phyloP scores from a whole-genome alignment of 192 early-diverging fungal species.

The Allomyces macrogynus region DNA sequence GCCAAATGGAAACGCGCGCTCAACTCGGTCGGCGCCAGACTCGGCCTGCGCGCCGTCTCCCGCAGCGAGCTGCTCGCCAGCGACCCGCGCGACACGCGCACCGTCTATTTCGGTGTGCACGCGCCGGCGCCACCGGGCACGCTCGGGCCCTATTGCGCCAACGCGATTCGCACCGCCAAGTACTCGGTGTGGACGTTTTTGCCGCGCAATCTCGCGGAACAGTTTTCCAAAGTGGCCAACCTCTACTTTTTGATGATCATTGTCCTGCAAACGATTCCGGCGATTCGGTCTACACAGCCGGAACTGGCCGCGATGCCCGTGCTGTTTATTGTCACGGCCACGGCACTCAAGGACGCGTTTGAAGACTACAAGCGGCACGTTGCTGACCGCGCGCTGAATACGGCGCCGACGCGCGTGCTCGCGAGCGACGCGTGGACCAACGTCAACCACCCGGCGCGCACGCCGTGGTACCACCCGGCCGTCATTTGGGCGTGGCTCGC shows the following conservation, averaged over 20 bases:
- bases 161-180: constrained; percentile 73
- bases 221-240: constrained; percentile 89
- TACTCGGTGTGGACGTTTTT: constrained; percentile 79
- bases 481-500: constrained; percentile 2
- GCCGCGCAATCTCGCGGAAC: constrained; percentile 90
- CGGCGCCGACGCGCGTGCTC: constrained; percentile 24
- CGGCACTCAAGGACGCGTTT: constrained; percentile 70
- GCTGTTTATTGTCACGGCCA: constrained; percentile 52
- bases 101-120: too few species aligned
- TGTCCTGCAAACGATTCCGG: constrained; percentile 58
- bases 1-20: too few species aligned
- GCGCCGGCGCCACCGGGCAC: too few species aligned
- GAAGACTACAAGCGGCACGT: constrained; percentile 79
- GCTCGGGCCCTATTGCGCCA: constrained; percentile 27
- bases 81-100: too few species aligned
- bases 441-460: constrained; percentile 14
- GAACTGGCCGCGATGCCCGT: constrained; percentile 63
- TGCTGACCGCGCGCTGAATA: constrained; percentile 67
- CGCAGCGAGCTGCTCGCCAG: too few species aligned
- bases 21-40: too few species aligned
- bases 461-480: constrained; percentile 1
- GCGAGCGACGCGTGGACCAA: constrained; percentile 37
- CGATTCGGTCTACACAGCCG: constrained; percentile 42
- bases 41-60: too few species aligned
- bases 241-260: constrained; percentile 76